Percentiles rank a stretch among this genome's conserved stretches.
Evolutionary conservation across 2,329 filamentous ascomycete species (phyloP).

Genomic region (Apiospora arundinis): DNA sequence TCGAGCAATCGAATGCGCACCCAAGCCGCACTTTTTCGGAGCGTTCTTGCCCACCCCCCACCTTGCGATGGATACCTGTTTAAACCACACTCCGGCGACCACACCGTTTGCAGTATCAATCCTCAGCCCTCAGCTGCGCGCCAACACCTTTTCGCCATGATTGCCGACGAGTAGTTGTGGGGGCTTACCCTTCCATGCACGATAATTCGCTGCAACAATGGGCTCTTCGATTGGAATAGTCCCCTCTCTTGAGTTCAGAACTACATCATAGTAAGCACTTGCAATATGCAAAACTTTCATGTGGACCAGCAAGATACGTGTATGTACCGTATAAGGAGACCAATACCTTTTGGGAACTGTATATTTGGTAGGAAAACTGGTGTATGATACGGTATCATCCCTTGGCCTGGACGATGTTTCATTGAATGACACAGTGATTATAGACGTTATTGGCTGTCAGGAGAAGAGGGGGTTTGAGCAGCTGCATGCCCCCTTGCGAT

Average conservation of each 20-base stretch:
- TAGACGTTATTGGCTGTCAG: not conserved
- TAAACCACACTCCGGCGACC: not conserved
- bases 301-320: not conserved
- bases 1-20: not conserved
- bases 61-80: not conserved
- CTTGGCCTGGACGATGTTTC: not conserved
- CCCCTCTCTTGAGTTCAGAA: not conserved
- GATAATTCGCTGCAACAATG: not conserved
- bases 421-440: not conserved
- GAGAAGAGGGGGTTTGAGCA: not conserved
- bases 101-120: not conserved
- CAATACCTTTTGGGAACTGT: not conserved
- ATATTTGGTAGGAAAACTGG: not conserved
- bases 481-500: not conserved
- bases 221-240: not conserved
- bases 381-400: not conserved
- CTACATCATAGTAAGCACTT: not conserved
- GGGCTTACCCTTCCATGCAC: not conserved
- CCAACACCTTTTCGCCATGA: not conserved
- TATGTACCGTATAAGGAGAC: too few relatives aligned
- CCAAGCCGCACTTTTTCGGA: not conserved
- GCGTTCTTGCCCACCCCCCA: not conserved
- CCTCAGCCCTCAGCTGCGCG: not conserved
- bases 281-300: conserved; percentile 11
- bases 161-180: not conserved